These are phyloP conservation scores for Exophiala phaeomuriformis DNA, from an alignment of 2,329 filamentous ascomycete species.

Conservation along the genomic window DNA sequence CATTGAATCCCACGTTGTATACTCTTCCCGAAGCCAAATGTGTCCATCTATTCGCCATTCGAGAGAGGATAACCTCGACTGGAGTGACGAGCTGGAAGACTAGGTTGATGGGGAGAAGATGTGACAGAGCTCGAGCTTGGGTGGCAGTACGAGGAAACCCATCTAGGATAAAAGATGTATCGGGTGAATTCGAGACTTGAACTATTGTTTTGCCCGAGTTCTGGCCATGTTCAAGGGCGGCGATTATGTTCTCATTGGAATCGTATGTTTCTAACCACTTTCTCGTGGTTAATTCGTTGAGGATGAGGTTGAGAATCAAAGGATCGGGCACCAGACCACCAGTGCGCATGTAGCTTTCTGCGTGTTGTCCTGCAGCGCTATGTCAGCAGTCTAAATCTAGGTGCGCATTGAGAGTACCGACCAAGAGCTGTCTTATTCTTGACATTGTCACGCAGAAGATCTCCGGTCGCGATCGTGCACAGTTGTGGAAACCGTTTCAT, in stretches of 20 bases:
- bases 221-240: constrained; percentile 36
- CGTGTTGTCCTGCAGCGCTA: constrained; percentile 65
- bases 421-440: constrained; percentile 78
- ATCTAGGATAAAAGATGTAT: constrained; percentile 88
- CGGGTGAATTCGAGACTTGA: constrained; percentile 54
- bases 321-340: constrained; percentile 87
- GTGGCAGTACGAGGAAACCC: constrained; percentile 84
- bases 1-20: constrained; percentile 92
- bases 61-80: constrained; percentile 74
- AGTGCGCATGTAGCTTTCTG: constrained; percentile 77
- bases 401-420: constrained; percentile 36
- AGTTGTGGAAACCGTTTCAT: constrained; percentile 81
- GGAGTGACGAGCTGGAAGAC: constrained; percentile 84
- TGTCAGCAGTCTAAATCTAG: constrained; percentile 8
- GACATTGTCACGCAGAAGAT: constrained; percentile 87
- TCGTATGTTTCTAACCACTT: constrained; percentile 63
- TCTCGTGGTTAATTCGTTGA: constrained; percentile 74
- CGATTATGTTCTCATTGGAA: constrained; percentile 30
- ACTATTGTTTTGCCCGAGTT: constrained; percentile 33
- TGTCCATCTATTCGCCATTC: constrained; percentile 88
- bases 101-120: constrained; percentile 86
- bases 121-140: constrained; percentile 72
- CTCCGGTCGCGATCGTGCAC: constrained; percentile 85
- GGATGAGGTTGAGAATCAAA: constrained; percentile 86
- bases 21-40: constrained; percentile 85